Conservation (phyloP, 2,329 filamentous ascomycete species). For the Pseudocercospora macadamiae region DNA sequence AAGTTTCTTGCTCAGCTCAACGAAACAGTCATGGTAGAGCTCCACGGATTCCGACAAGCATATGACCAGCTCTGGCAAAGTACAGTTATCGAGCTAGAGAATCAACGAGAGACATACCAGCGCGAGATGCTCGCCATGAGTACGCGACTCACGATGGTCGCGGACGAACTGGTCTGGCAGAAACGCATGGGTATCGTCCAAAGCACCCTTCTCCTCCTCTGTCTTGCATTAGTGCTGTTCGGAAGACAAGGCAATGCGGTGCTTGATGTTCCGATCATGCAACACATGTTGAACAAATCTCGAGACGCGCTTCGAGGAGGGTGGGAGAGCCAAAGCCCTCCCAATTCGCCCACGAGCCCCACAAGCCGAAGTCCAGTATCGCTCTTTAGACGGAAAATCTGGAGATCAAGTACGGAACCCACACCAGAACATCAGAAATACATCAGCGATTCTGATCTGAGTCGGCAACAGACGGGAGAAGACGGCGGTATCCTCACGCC, state of each 20-base stretch:
- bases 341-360: slow-evolving; percentile 40
- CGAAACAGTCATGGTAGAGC: slow-evolving; percentile 78
- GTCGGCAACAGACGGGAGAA: slow-evolving; percentile 18
- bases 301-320: slow-evolving; percentile 36
- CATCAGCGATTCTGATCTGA: slow-evolving; percentile 18
- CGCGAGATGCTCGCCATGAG: slow-evolving; percentile 82
- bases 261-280: slow-evolving; percentile 49
- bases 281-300: slow-evolving; percentile 46
- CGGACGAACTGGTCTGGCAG: slow-evolving; percentile 83
- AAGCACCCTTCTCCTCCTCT: slow-evolving; percentile 81
- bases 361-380: slow-evolving; percentile 35
- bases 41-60: slow-evolving; percentile 75
- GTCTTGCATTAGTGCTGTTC: slow-evolving; percentile 86
- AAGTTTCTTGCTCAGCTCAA: slow-evolving; percentile 85
- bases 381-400: slow-evolving; percentile 38
- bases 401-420: slow-evolving; percentile 37
- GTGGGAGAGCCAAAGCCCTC: slow-evolving; percentile 40
- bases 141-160: slow-evolving; percentile 78
- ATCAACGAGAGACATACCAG: slow-evolving; percentile 81
- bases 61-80: slow-evolving; percentile 98
- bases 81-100: slow-evolving; percentile 87
- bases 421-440: slow-evolving; percentile 3
- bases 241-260: slow-evolving; percentile 35
- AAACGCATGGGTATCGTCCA: slow-evolving; percentile 95
- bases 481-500: slow-evolving; percentile 10